Conservation (phyloP, 495 filamentous ascomycete genomes). For the Penicillium flavigenum region DNA sequence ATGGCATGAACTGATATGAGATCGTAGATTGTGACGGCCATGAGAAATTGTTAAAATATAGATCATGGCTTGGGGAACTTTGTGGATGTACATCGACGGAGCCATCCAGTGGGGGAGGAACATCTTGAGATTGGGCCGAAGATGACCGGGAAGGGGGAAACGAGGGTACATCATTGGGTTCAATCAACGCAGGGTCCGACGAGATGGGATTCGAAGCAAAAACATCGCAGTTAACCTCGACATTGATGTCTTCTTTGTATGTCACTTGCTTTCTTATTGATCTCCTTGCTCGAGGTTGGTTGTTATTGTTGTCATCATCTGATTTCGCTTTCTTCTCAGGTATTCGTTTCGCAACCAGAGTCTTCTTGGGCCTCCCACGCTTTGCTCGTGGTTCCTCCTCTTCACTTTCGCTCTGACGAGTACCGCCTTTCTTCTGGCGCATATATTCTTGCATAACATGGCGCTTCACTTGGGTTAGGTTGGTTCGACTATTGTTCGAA, state of each 20-base stretch:
- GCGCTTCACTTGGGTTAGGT: slow-evolving; percentile 45
- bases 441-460: slow-evolving; percentile 52
- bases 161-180: background rate
- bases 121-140: slow-evolving; percentile 3
- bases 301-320: slow-evolving; percentile 2
- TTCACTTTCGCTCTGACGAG: slow-evolving; percentile 26
- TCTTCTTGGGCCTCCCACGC: slow-evolving; percentile 26
- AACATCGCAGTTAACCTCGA: slow-evolving; percentile 1
- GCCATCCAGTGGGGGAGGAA: background rate
- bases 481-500: slow-evolving; percentile 40
- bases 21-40: slow-evolving; percentile 21
- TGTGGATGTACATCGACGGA: slow-evolving; percentile 7
- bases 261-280: background rate
- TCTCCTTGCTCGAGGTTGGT: background rate
- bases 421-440: slow-evolving; percentile 38
- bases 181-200: background rate
- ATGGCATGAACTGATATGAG: slow-evolving; percentile 20
- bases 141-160: slow-evolving; percentile 10
- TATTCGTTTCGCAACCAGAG: slow-evolving; percentile 12
- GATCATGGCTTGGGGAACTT: slow-evolving; percentile 9
- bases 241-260: slow-evolving; percentile 7
- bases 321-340: slow-evolving; percentile 6
- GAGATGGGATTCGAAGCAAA: background rate
- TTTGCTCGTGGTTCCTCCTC: slow-evolving; percentile 19
- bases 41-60: slow-evolving; percentile 18